These are phyloP conservation scores for Wolfiporia cocos DNA, from an alignment of 1,284 basidiomycete species.

Conservation along the genomic window DNA sequence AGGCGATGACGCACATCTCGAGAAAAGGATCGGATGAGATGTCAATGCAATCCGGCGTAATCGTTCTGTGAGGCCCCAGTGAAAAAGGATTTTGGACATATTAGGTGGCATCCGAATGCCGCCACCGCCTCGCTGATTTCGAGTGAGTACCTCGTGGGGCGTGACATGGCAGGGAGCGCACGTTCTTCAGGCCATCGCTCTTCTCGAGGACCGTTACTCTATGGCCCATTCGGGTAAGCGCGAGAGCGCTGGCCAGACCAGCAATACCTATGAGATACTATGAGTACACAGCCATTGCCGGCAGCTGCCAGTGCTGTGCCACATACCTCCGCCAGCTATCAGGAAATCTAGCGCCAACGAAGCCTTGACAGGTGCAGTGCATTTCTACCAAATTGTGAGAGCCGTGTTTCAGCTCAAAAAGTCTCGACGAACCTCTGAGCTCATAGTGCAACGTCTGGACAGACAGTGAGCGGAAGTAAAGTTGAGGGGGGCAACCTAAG, in stretches of 20 bases:
- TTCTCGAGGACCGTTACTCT: conserved; percentile 47
- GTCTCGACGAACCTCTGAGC: too few species aligned
- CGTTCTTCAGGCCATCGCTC: conserved; percentile 27
- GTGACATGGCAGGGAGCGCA: conserved; percentile 16
- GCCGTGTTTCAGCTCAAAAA: too few species aligned
- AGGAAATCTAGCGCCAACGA: conserved; percentile 2
- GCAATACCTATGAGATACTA: conserved; percentile 2
- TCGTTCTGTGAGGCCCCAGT: conserved; percentile 45
- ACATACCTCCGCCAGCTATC: conserved; percentile 5
- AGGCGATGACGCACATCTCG: conserved; percentile 26
- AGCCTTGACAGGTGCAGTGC: background rate
- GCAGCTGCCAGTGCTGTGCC: background rate
- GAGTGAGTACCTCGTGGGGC: background rate
- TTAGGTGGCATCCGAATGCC: conserved; percentile 51
- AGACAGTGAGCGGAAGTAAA: too few species aligned
- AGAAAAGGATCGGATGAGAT: conserved; percentile 33
- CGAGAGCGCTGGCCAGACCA: conserved; percentile 5
- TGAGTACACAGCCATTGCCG: too few species aligned
- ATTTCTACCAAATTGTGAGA: background rate
- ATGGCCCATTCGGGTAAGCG: conserved; percentile 43
- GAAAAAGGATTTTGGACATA: conserved; percentile 47
- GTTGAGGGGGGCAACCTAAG: too few species aligned
- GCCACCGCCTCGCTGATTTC: conserved; percentile 21
- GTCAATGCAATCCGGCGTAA: conserved; percentile 30
- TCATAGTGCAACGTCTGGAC: too few species aligned